These are phyloP conservation scores for Phaeosphaeria sp. DNA, from an alignment of 2,329 filamentous ascomycete genomes.

Conservation along the genomic window DNA sequence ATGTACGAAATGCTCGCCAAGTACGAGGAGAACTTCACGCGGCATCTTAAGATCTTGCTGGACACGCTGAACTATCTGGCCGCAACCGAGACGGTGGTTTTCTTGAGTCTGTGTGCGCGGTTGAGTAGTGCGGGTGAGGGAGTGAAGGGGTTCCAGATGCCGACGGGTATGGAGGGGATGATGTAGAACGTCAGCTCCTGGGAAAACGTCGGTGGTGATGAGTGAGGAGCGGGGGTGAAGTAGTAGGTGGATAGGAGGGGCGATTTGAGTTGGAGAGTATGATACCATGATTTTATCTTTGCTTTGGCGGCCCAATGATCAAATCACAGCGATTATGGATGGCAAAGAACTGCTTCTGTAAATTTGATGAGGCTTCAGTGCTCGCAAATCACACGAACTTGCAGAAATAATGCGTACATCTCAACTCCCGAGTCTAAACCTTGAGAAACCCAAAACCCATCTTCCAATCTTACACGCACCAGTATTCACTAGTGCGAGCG, in stretches of 20 bases:
- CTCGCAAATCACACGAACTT: no score
- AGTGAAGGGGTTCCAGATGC: slow-evolving; percentile 33
- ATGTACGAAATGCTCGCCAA: slow-evolving; percentile 87
- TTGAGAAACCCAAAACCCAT: no score
- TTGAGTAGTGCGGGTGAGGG: slow-evolving; percentile 83
- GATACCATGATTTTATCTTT: not conserved
- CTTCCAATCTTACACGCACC: no score
- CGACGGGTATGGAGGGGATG: slow-evolving; percentile 29
- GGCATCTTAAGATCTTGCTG: slow-evolving; percentile 90
- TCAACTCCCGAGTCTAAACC: no score
- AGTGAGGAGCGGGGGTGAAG: not conserved
- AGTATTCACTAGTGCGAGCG: not conserved
- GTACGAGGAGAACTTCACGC: slow-evolving; percentile 91
- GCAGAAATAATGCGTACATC: no score
- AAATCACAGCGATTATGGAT: no score
- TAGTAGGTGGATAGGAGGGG: no score
- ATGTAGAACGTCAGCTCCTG: not conserved
- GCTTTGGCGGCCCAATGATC: no score
- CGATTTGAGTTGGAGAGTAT: no score
- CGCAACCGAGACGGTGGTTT: slow-evolving; percentile 93
- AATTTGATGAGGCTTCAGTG: no score
- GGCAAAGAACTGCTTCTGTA: no score
- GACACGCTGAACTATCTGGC: slow-evolving; percentile 97
- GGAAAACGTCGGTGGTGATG: not conserved
- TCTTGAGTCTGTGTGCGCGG: slow-evolving; percentile 84